phyloP scores from a whole-genome alignment of 164 flowering plant genomes.

The Aristolochia fimbriata region DNA sequence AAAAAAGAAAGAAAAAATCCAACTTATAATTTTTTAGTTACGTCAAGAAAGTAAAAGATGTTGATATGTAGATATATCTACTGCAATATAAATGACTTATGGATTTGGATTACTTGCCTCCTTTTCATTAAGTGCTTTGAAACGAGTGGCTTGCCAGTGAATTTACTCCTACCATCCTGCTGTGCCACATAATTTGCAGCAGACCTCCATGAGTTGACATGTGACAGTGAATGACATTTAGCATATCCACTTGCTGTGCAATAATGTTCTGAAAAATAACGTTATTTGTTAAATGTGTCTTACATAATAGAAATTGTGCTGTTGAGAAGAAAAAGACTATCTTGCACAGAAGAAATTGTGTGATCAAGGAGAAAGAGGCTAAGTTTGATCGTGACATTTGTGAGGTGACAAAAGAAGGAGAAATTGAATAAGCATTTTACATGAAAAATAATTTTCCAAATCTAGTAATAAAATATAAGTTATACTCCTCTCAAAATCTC shows the following conservation, averaged over 20 bases:
- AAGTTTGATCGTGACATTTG: too few species aligned
- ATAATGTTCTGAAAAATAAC: conserved; percentile 15
- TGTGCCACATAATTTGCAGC: conserved; percentile 38
- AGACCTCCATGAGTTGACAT: conserved; percentile 32
- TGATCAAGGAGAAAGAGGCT: too few species aligned
- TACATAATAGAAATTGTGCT: too few species aligned
- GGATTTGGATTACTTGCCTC: conserved; percentile 23
- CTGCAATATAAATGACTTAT: neutral
- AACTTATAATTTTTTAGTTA: neutral
- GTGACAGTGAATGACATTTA: conserved; percentile 9
- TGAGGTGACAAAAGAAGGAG: too few species aligned
- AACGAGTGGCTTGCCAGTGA: conserved; percentile 18
- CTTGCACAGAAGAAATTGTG: too few species aligned
- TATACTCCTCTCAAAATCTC: too few species aligned
- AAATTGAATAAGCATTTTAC: too few species aligned
- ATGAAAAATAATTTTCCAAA: too few species aligned
- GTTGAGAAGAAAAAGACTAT: too few species aligned
- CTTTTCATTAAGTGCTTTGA: conserved; percentile 13
- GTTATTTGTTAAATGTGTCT: neutral
- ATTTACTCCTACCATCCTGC: conserved; percentile 13
- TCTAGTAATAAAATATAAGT: too few species aligned
- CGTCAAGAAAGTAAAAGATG: neutral
- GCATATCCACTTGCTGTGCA: conserved; percentile 10
- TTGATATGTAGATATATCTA: neutral
- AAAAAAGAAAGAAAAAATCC: neutral